These are phyloP conservation scores for Penicillium silybi DNA, from an alignment of 495 filamentous ascomycete genomes.

Conservation along the genomic window DNA sequence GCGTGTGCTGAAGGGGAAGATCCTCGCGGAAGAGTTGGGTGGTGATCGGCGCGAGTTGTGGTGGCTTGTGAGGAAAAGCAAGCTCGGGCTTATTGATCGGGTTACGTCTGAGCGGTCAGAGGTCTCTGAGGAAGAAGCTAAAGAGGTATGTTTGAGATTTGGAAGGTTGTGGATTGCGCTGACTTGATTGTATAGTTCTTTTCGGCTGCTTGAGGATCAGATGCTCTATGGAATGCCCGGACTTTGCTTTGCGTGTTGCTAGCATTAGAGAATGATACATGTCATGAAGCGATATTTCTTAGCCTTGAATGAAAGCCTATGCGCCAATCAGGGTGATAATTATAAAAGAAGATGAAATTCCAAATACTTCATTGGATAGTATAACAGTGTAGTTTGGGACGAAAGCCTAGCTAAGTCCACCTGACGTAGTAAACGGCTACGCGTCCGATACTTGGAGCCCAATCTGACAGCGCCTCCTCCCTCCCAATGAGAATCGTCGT, in stretches of 20 bases:
- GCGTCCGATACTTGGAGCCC: too few relatives aligned
- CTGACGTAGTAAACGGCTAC: too few relatives aligned
- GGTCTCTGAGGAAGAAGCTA: constrained; percentile 65
- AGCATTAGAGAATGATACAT: not conserved
- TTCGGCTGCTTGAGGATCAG: constrained; percentile 21
- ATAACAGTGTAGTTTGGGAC: too few relatives aligned
- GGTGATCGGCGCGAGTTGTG: constrained; percentile 83
- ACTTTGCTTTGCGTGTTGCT: not conserved
- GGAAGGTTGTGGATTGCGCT: constrained; percentile 1
- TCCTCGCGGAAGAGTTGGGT: constrained; percentile 68
- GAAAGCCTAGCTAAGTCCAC: too few relatives aligned
- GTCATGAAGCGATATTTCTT: not conserved
- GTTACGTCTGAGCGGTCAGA: constrained; percentile 55
- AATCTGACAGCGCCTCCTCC: too few relatives aligned
- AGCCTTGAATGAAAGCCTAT: not conserved
- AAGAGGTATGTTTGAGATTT: constrained; percentile 40
- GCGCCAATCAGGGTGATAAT: not conserved
- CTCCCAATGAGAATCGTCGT: too few relatives aligned
- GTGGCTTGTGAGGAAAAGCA: constrained; percentile 63
- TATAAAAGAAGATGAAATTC: not conserved
- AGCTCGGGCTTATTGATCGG: constrained; percentile 70
- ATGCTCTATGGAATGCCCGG: not conserved
- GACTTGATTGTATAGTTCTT: constrained; percentile 24
- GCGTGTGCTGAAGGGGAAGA: constrained; percentile 62
- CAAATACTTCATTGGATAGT: too few relatives aligned